These are phyloP conservation scores for Vitis amurensis DNA, from an alignment of 164 flowering plant species.

Conservation along the genomic window DNA sequence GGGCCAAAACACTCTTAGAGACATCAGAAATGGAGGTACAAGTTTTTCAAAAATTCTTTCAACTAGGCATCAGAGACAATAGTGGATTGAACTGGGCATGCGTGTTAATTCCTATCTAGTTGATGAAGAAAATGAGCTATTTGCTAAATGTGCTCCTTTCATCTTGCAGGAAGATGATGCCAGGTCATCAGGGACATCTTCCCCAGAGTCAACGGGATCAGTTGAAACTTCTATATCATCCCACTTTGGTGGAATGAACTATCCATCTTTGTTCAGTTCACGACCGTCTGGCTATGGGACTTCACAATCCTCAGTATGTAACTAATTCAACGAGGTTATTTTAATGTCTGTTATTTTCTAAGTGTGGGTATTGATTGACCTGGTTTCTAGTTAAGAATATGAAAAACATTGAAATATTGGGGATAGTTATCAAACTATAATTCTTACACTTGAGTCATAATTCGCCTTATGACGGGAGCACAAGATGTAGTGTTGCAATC, in stretches of 20 bases:
- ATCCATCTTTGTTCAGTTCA: slow-evolving; percentile 96
- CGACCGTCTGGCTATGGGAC: slow-evolving; percentile 57
- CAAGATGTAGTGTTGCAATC: not conserved
- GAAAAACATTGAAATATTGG: too few species aligned
- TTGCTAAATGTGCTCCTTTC: not conserved
- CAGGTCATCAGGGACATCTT: slow-evolving; percentile 92
- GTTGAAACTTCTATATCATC: slow-evolving; percentile 98
- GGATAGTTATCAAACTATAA: too few species aligned
- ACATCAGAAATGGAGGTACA: slow-evolving; percentile 78
- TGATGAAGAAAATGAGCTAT: not conserved
- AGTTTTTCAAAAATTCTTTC: slow-evolving; percentile 1
- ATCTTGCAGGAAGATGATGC: slow-evolving; percentile 81
- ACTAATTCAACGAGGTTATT: not conserved
- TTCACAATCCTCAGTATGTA: slow-evolving; percentile 61
- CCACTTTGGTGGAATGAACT: slow-evolving; percentile 97
- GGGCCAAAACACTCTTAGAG: slow-evolving; percentile 98
- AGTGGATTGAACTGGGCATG: not conserved
- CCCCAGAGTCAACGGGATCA: slow-evolving; percentile 92
- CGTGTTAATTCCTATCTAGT: not conserved
- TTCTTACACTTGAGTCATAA: too few species aligned
- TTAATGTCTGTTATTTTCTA: not conserved
- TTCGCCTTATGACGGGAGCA: too few species aligned
- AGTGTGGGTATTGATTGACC: not conserved
- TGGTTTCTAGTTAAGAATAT: not conserved
- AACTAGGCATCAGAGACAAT: not conserved